Conservation (phyloP, 495 filamentous ascomycete species). For the Penicillium lagena region DNA sequence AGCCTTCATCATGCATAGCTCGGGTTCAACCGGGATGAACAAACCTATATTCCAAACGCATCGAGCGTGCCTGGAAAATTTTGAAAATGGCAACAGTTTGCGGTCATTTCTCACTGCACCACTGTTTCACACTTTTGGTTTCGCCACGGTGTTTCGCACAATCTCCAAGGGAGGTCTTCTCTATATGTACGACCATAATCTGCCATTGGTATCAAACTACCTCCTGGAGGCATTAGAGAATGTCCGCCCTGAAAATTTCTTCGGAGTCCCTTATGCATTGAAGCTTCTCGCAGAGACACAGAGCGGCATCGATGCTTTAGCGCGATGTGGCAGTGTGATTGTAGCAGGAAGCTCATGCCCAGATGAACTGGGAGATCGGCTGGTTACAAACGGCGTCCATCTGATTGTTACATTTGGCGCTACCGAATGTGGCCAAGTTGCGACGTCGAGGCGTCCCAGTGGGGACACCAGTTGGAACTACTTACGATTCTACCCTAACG, state of each 20-base stretch:
- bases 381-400: slow-evolving; percentile 45
- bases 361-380: slow-evolving; percentile 42
- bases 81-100: slow-evolving; percentile 29
- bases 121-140: slow-evolving; percentile 45
- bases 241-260: slow-evolving; percentile 33
- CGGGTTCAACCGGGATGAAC: slow-evolving; percentile 32
- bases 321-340: slow-evolving; percentile 36
- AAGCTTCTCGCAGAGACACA: slow-evolving; percentile 40
- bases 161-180: slow-evolving; percentile 32
- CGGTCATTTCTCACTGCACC: slow-evolving; percentile 46
- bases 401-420: slow-evolving; percentile 42
- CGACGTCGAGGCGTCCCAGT: slow-evolving; percentile 38
- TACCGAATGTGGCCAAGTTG: slow-evolving; percentile 47
- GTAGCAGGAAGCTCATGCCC: slow-evolving; percentile 42
- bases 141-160: slow-evolving; percentile 43
- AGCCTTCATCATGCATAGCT: slow-evolving; percentile 39
- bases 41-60: slow-evolving; percentile 40
- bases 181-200: slow-evolving; percentile 36
- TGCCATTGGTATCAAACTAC: slow-evolving; percentile 35
- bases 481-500: slow-evolving; percentile 45
- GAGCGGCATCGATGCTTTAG: slow-evolving; percentile 30
- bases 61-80: slow-evolving; percentile 30
- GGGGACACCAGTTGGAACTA: slow-evolving; percentile 57
- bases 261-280: slow-evolving; percentile 41
- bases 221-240: slow-evolving; percentile 32